These are phyloP conservation scores for Starmerella stigmatis DNA, from an alignment of 805 yeast species.

Conservation along the genomic window DNA sequence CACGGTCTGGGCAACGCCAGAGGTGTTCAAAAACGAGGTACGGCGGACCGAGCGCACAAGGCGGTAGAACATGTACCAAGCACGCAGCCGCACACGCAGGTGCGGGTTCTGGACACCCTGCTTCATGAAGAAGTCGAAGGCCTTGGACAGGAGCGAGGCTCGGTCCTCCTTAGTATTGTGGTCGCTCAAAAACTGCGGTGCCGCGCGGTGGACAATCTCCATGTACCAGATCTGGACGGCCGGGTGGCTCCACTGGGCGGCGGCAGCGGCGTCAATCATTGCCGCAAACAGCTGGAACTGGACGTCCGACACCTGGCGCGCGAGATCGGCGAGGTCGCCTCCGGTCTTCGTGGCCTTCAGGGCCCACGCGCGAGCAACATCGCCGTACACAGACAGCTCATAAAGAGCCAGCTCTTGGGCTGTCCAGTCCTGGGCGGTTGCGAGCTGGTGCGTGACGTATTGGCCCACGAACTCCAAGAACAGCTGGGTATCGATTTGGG, in stretches of 20 bases:
- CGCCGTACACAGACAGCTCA: constrained; percentile 70
- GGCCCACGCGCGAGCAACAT: constrained; percentile 35
- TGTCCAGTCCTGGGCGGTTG: constrained; percentile 46
- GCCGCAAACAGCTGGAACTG: constrained; percentile 34
- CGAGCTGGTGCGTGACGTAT: constrained; percentile 7
- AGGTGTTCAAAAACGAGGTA: constrained; percentile 41
- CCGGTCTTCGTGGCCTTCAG: constrained; percentile 16
- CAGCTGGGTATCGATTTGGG: constrained; percentile 47
- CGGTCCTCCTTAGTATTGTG: constrained; percentile 19
- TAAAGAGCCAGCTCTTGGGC: constrained; percentile 75
- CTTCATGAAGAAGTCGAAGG: constrained; percentile 68
- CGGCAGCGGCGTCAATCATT: constrained; percentile 22
- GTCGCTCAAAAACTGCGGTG: constrained; percentile 40
- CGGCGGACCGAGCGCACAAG: constrained; percentile 61
- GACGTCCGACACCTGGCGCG: constrained; percentile 9
- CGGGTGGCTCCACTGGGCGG: constrained; percentile 46
- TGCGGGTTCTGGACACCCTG: constrained; percentile 70
- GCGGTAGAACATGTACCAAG: constrained; percentile 84
- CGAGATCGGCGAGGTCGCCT: constrained; percentile 13
- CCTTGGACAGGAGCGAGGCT: constrained; percentile 37
- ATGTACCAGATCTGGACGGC: constrained; percentile 69
- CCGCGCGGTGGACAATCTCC: constrained; percentile 75
- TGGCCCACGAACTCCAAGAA: constrained; percentile 14
- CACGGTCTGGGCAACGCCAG: constrained; percentile 44
- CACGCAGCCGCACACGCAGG: constrained; percentile 66